phyloP scores from a whole-genome alignment of 768 basidiomycete genomes.

The Stropharia rugosoannulata region DNA sequence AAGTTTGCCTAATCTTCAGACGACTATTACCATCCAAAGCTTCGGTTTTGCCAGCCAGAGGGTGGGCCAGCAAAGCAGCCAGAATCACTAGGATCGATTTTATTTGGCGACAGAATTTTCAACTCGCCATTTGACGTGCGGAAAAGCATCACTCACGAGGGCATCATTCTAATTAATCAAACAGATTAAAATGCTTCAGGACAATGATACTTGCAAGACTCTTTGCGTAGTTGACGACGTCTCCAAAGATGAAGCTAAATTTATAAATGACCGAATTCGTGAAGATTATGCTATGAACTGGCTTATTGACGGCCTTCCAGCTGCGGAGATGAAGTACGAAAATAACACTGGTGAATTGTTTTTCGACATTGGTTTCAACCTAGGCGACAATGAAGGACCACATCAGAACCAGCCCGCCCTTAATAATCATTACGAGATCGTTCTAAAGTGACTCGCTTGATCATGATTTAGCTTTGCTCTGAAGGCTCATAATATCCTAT shows the following conservation, averaged over 20 bases:
- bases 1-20: slow-evolving; percentile 40
- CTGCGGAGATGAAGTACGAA: slow-evolving; percentile 90
- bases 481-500: not conserved
- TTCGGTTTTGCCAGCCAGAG: slow-evolving; percentile 83
- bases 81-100: slow-evolving; percentile 87
- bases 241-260: slow-evolving; percentile 72
- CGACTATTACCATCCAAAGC: slow-evolving; percentile 88
- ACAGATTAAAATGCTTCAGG: slow-evolving; percentile 80
- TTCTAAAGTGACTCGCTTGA: slow-evolving; percentile 50
- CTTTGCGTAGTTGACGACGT: slow-evolving; percentile 64
- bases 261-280: slow-evolving; percentile 87
- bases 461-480: not conserved
- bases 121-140: slow-evolving; percentile 85
- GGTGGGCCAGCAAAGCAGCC: slow-evolving; percentile 73
- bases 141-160: not conserved
- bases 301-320: slow-evolving; percentile 92
- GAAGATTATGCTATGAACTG: slow-evolving; percentile 95
- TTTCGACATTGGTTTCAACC: slow-evolving; percentile 92
- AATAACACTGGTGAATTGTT: slow-evolving; percentile 78
- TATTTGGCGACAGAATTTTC: slow-evolving; percentile 97
- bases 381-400: slow-evolving; percentile 71
- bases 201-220: slow-evolving; percentile 70
- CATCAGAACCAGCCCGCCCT: slow-evolving; percentile 63
- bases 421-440: slow-evolving; percentile 93
- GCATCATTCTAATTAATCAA: slow-evolving; percentile 8